phyloP scores from a whole-genome alignment of 768 basidiomycete species.

The Porphyrellus cyaneotinctus region DNA sequence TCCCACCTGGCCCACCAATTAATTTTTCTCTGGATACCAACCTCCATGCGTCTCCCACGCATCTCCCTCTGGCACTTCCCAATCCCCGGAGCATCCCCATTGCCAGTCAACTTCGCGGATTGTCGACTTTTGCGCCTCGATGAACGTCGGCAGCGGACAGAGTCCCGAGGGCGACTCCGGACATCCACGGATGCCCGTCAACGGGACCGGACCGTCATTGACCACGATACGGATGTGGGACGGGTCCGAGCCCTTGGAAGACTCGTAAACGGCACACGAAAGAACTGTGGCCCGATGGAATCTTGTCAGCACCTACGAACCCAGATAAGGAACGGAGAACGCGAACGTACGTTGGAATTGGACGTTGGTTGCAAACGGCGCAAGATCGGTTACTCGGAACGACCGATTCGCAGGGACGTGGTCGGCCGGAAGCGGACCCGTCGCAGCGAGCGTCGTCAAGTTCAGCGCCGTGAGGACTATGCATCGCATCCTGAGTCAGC shows the following conservation, averaged over 20 bases:
- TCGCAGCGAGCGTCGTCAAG: slow-evolving; percentile 63
- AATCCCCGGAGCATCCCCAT: slow-evolving; percentile 73
- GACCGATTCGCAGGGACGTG: slow-evolving; percentile 63
- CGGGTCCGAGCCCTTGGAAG: slow-evolving; percentile 23
- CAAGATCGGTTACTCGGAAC: slow-evolving; percentile 72
- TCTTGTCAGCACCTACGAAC: not conserved
- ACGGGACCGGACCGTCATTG: slow-evolving; percentile 83
- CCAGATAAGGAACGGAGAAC: slow-evolving; percentile 29
- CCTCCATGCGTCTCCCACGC: slow-evolving; percentile 58
- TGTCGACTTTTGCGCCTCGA: slow-evolving; percentile 61
- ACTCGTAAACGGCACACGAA: slow-evolving; percentile 37
- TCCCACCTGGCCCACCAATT: too few relatives aligned
- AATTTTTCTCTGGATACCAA: slow-evolving; percentile 21
- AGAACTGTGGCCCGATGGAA: slow-evolving; percentile 44
- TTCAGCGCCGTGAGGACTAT: slow-evolving; percentile 83
- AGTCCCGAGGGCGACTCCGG: slow-evolving; percentile 56
- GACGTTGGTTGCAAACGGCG: slow-evolving; percentile 85
- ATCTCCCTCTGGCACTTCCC: slow-evolving; percentile 61
- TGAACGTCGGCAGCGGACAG: slow-evolving; percentile 71
- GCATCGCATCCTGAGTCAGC: not conserved
- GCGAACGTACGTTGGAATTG: slow-evolving; percentile 77
- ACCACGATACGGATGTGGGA: slow-evolving; percentile 75
- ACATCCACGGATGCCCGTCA: slow-evolving; percentile 75
- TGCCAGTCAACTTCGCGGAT: slow-evolving; percentile 67
- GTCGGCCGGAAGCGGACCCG: slow-evolving; percentile 72